phyloP scores from a whole-genome alignment of 2,329 filamentous ascomycete genomes.

The Didymella glomerata region DNA sequence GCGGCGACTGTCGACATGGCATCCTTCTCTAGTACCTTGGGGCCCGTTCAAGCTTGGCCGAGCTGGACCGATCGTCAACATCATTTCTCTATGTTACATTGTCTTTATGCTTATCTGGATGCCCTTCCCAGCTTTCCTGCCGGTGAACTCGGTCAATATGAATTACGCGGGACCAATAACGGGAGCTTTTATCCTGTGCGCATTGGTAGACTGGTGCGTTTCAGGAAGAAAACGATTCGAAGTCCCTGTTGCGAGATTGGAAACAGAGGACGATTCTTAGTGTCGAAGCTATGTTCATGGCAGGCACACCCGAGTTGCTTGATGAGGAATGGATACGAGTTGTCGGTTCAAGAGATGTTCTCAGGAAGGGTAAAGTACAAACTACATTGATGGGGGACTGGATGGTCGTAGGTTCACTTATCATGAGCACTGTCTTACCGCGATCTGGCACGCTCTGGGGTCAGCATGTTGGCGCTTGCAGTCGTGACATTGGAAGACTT shows the following conservation, averaged over 20 bases:
- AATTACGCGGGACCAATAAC: constrained; percentile 46
- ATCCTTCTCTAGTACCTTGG: constrained; percentile 21
- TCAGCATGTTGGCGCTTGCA: too few species aligned
- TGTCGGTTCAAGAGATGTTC: too few species aligned
- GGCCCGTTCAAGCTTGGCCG: constrained; percentile 43
- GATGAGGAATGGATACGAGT: too few species aligned
- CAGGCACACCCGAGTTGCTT: too few species aligned
- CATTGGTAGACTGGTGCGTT: constrained; percentile 35
- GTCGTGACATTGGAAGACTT: too few species aligned
- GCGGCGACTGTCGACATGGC: background rate
- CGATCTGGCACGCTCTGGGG: too few species aligned
- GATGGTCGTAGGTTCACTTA: too few species aligned
- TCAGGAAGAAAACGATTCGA: constrained; percentile 30
- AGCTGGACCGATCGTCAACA: constrained; percentile 37
- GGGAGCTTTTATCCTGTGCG: constrained; percentile 34
- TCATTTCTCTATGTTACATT: constrained; percentile 36
- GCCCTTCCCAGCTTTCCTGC: constrained; percentile 41
- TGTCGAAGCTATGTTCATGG: too few species aligned
- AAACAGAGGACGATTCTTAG: too few species aligned
- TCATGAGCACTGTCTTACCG: too few species aligned
- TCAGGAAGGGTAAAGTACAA: too few species aligned
- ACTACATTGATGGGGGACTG: too few species aligned
- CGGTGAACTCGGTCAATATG: constrained; percentile 42
- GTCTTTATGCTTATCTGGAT: constrained; percentile 42
- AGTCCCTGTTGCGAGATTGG: background rate